Conservation (phyloP, 1,139 yeast genomes). For the Meyerozyma athensensis region DNA sequence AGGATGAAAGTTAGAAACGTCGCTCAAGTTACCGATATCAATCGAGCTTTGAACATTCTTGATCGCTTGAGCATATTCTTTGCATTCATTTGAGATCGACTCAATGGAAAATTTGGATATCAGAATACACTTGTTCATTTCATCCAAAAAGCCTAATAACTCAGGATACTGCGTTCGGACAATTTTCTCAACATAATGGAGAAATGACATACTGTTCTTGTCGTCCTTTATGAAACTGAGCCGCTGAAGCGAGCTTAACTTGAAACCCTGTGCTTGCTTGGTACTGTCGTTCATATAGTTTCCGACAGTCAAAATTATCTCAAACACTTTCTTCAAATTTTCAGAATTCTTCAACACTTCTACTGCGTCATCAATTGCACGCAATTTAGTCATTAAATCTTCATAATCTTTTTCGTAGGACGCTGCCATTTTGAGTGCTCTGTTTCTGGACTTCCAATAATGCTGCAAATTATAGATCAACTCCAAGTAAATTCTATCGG, state of each 20-base stretch:
- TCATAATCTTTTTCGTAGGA: constrained; percentile 66
- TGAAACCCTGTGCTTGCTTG: constrained; percentile 79
- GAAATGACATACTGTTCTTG: constrained; percentile 70
- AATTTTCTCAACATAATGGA: constrained; percentile 75
- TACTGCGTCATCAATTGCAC: constrained; percentile 61
- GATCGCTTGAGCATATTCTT: constrained; percentile 50
- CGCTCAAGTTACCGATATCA: constrained; percentile 74
- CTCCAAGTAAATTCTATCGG: constrained; percentile 71
- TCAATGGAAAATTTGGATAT: constrained; percentile 68
- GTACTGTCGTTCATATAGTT: constrained; percentile 78
- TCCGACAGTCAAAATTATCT: constrained; percentile 76
- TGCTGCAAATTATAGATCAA: constrained; percentile 70
- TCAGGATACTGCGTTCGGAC: constrained; percentile 67
- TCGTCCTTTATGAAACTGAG: constrained; percentile 74
- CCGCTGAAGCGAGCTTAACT: constrained; percentile 67
- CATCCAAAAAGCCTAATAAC: constrained; percentile 53
- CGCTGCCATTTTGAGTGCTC: constrained; percentile 60
- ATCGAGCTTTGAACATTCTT: constrained; percentile 68
- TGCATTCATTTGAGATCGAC: constrained; percentile 59
- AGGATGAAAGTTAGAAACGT: constrained; percentile 71
- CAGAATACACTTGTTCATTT: constrained; percentile 51
- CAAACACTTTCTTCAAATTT: constrained; percentile 61
- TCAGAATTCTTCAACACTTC: constrained; percentile 55
- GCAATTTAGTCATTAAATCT: constrained; percentile 57
- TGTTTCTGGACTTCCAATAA: constrained; percentile 76